Percentiles rank a stretch among this genome's conserved stretches.
These are phyloP conservation scores for Xerocomellus chrysenteron DNA, from an alignment of 768 basidiomycete species.

Conservation along the genomic window DNA sequence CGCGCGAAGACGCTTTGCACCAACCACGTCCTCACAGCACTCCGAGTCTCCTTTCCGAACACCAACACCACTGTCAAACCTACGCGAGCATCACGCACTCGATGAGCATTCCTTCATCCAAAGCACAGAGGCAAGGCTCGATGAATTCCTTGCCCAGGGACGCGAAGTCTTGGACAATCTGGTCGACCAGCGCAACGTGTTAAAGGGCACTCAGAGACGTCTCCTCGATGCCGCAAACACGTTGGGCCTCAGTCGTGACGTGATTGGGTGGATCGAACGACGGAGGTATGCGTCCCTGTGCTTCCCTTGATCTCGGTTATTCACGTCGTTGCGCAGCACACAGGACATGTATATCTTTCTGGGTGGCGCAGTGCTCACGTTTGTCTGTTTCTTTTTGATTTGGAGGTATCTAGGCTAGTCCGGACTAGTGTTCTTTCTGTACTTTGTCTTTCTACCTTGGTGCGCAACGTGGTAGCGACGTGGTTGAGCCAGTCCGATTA, in stretches of 20 bases:
- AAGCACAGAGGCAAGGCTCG: slow-evolving; percentile 76
- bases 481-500: neutral
- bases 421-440: neutral
- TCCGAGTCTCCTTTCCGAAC: slow-evolving; percentile 87
- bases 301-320: neutral
- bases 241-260: slow-evolving; percentile 87
- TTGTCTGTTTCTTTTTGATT: slow-evolving; percentile 92
- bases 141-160: slow-evolving; percentile 91
- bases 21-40: slow-evolving; percentile 49
- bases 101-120: slow-evolving; percentile 89
- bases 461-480: neutral
- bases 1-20: slow-evolving; percentile 63
- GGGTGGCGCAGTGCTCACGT: slow-evolving; percentile 80
- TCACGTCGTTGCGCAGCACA: slow-evolving; percentile 51
- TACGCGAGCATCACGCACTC: slow-evolving; percentile 76
- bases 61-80: slow-evolving; percentile 52
- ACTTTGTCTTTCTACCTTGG: neutral
- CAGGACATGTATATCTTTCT: slow-evolving; percentile 96
- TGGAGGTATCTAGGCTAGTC: slow-evolving; percentile 80
- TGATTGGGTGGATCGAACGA: slow-evolving; percentile 96
- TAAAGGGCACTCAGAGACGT: slow-evolving; percentile 91
- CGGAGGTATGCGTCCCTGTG: slow-evolving; percentile 58
- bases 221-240: slow-evolving; percentile 92
- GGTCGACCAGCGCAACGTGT: slow-evolving; percentile 86
- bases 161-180: slow-evolving; percentile 89